A percentile compares a stretch with the other conserved stretches of the same genome.
phyloP scores from a whole-genome alignment of 2,329 filamentous ascomycete genomes.

The Pseudogymnoascus sp. region DNA sequence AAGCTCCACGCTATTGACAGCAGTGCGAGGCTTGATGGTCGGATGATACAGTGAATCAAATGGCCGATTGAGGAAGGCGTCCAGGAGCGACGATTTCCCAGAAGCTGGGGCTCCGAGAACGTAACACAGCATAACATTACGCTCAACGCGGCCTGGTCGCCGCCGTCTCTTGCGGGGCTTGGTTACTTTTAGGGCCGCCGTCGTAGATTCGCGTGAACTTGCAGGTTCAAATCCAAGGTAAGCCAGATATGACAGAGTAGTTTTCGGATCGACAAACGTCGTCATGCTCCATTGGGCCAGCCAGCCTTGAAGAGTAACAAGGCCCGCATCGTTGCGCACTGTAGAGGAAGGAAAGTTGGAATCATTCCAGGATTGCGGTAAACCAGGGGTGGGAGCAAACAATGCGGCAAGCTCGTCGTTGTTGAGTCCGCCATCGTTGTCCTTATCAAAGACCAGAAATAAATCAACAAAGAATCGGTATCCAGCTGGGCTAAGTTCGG shows the following conservation, averaged over 20 bases:
- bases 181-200: constrained; percentile 82
- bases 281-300: constrained; percentile 99
- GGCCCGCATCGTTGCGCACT: constrained; percentile 86
- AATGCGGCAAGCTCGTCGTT: constrained; percentile 75
- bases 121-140: constrained; percentile 92
- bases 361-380: constrained; percentile 81
- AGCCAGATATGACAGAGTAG: constrained; percentile 88
- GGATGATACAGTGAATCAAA: constrained; percentile 80
- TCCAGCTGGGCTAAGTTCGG: constrained; percentile 85
- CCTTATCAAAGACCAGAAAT: constrained; percentile 90
- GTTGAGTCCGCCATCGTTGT: constrained; percentile 92
- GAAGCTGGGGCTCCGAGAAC: constrained; percentile 77
- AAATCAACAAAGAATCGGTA: constrained; percentile 98
- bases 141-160: constrained; percentile 75
- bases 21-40: constrained; percentile 87
- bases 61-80: constrained; percentile 82
- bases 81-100: constrained; percentile 85
- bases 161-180: constrained; percentile 81
- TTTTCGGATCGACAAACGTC: constrained; percentile 91
- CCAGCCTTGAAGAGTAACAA: constrained; percentile 96
- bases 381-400: constrained; percentile 86
- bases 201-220: constrained; percentile 67
- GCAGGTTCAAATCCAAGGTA: constrained; percentile 89
- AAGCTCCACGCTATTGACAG: constrained; percentile 93
- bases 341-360: constrained; percentile 87